A percentile compares a stretch with the other conserved stretches of the same genome.
These are phyloP conservation scores for Backusella australiensis DNA, from an alignment of 192 early-diverging fungal genomes.

Conservation along the genomic window DNA sequence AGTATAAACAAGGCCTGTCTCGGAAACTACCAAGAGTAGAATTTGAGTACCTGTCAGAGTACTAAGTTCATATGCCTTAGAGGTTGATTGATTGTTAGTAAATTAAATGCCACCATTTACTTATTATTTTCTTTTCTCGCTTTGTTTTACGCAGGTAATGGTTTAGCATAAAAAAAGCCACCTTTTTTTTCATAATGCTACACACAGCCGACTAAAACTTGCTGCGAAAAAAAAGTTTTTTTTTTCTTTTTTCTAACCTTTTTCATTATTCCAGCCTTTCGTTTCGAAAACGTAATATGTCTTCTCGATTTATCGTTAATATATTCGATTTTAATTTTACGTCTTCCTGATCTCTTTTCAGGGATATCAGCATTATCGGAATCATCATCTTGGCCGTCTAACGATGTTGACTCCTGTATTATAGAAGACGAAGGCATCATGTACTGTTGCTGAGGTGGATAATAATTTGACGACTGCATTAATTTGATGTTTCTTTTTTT, in stretches of 20 bases:
- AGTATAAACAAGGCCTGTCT: constrained; percentile 91
- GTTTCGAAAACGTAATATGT: constrained; percentile 90
- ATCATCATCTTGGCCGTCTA: constrained; percentile 58
- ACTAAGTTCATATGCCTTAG: constrained; percentile 86
- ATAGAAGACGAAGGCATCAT: constrained; percentile 6
- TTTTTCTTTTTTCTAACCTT: constrained; percentile 52
- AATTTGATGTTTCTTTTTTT: background rate
- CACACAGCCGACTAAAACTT: background rate
- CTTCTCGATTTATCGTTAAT: constrained; percentile 89
- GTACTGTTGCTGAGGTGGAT: background rate
- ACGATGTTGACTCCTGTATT: background rate
- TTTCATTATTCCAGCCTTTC: constrained; percentile 96
- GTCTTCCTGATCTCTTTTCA: constrained; percentile 71
- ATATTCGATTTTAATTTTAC: constrained; percentile 94
- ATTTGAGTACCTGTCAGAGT: constrained; percentile 93
- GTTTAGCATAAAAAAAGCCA: background rate
- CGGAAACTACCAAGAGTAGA: constrained; percentile 85
- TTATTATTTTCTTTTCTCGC: background rate
- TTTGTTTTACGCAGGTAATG: background rate
- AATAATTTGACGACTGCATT: constrained; percentile 12
- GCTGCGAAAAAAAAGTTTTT: background rate
- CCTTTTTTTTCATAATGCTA: background rate
- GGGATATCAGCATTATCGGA: constrained; percentile 56
- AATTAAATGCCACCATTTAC: background rate
- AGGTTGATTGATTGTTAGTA: background rate